phyloP scores from a whole-genome alignment of 2,329 filamentous ascomycete species.

The Talaromyces amestolkiae region DNA sequence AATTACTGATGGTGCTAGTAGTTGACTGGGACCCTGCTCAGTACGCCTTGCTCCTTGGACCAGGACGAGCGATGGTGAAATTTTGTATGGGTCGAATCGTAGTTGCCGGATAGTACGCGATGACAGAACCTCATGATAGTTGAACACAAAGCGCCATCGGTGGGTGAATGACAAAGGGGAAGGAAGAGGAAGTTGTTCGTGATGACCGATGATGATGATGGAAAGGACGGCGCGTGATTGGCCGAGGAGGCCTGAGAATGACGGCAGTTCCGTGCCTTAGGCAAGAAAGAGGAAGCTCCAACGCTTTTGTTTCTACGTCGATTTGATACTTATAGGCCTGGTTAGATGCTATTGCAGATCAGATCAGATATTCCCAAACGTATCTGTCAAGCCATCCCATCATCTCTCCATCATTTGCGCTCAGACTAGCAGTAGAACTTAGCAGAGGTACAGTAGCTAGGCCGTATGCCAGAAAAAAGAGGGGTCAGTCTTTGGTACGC shows the following conservation, averaged over 20 bases:
- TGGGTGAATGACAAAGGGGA: not conserved
- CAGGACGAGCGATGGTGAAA: not conserved
- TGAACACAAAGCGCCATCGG: not conserved
- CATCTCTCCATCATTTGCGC: constrained; percentile 2
- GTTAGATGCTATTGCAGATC: not conserved
- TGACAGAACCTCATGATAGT: constrained; percentile 1
- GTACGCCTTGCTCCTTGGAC: not conserved
- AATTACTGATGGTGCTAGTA: constrained; percentile 9
- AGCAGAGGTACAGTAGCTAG: not conserved
- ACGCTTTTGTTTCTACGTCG: not conserved
- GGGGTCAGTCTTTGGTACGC: constrained; percentile 4
- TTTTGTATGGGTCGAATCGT: not conserved
- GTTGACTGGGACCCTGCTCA: constrained; percentile 1
- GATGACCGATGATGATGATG: not conserved
- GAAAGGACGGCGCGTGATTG: constrained; percentile 5
- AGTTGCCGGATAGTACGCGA: not conserved
- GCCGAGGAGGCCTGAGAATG: not conserved
- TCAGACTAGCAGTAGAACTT: not conserved
- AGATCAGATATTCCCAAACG: not conserved
- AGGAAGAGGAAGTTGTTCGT: not conserved
- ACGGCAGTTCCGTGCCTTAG: not conserved
- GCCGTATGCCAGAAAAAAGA: constrained; percentile 3
- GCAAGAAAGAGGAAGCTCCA: not conserved
- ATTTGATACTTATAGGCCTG: not conserved
- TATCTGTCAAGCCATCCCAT: constrained; percentile 7